A percentile compares a stretch with the other conserved stretches of the same genome.
Conservation (phyloP, 129 eudicot species). For the Helichrysum umbraculigerum region DNA sequence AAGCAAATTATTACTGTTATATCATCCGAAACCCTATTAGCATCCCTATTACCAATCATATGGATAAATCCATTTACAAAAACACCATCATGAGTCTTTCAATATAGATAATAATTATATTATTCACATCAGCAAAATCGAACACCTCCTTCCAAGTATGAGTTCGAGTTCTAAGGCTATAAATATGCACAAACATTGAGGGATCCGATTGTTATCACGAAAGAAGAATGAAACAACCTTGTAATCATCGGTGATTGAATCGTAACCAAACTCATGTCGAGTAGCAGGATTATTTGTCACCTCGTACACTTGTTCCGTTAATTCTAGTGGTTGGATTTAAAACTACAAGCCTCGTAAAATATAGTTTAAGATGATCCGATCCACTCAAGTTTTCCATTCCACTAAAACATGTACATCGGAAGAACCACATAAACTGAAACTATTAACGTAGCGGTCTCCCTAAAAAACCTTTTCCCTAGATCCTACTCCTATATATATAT, state of each 20-base stretch:
- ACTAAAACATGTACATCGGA: too few relatives aligned
- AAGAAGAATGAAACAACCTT: background rate
- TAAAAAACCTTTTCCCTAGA: too few relatives aligned
- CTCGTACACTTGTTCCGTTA: too few relatives aligned
- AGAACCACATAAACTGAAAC: too few relatives aligned
- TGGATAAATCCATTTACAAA: background rate
- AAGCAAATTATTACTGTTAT: background rate
- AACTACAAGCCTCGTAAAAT: too few relatives aligned
- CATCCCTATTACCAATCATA: background rate
- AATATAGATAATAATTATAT: background rate
- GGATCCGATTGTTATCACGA: background rate
- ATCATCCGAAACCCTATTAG: background rate
- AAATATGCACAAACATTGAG: background rate
- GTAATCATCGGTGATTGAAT: background rate
- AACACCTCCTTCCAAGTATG: background rate
- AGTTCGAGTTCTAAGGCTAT: background rate
- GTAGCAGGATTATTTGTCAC: too few relatives aligned
- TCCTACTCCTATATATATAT: too few relatives aligned
- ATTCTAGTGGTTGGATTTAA: too few relatives aligned
- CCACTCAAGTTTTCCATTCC: too few relatives aligned
- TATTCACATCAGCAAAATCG: background rate
- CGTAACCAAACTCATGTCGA: background rate
- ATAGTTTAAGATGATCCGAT: too few relatives aligned
- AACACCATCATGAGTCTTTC: background rate
- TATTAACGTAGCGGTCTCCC: too few relatives aligned